phyloP scores from a whole-genome alignment of 1,284 basidiomycete genomes.

The Boletus semigastroideus region DNA sequence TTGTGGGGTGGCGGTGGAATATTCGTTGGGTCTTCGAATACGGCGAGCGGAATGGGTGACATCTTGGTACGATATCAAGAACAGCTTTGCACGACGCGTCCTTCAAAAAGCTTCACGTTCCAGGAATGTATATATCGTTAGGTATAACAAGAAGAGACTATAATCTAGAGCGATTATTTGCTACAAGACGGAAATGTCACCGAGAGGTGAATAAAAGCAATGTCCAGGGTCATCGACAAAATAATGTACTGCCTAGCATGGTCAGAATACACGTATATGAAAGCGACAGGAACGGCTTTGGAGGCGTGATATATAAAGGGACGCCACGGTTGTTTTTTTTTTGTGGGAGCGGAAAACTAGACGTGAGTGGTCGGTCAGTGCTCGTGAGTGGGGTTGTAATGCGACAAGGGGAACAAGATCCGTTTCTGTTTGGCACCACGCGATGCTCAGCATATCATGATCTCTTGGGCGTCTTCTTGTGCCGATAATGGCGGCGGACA shows the following conservation, averaged over 20 bases:
- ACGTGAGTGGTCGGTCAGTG: slow-evolving; percentile 5
- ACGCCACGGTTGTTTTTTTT: slow-evolving; percentile 2
- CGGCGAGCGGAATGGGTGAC: too few species aligned
- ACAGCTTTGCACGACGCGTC: too few species aligned
- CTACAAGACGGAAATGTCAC: background rate
- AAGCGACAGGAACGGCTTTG: background rate
- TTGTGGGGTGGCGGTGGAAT: too few species aligned
- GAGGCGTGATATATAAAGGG: background rate
- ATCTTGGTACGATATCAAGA: too few species aligned
- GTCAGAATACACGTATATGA: slow-evolving; percentile 8
- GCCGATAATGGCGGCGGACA: slow-evolving; percentile 35
- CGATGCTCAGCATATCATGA: slow-evolving; percentile 30
- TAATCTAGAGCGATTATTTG: background rate
- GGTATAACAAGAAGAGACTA: background rate
- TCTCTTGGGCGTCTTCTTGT: slow-evolving; percentile 21
- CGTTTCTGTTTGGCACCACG: background rate
- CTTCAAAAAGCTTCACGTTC: too few species aligned
- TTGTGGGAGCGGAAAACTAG: background rate
- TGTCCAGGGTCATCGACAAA: background rate
- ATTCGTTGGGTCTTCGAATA: too few species aligned
- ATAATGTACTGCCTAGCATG: background rate
- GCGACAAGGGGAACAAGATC: background rate
- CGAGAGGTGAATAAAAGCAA: background rate
- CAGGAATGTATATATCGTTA: background rate
- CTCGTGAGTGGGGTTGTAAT: slow-evolving; percentile 5